A percentile compares a stretch with the other conserved stretches of the same genome.
Evolutionary conservation across 345 rosid genomes (phyloP).

Genomic region (Eucalyptus fibrosa): DNA sequence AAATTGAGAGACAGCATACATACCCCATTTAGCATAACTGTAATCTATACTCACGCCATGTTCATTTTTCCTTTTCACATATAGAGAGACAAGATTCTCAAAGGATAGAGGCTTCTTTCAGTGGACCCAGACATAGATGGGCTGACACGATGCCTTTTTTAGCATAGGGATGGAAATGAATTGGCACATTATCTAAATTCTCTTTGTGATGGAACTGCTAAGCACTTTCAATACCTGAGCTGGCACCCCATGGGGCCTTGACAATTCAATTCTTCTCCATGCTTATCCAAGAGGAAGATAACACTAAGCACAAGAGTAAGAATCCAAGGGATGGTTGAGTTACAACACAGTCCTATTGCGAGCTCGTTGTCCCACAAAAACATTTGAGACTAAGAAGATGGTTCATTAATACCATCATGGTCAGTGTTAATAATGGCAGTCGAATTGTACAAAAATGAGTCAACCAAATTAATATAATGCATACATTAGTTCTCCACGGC

Average conservation of each 20-base stretch:
- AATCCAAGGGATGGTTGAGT: not conserved
- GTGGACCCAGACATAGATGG: not conserved
- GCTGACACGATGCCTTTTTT: not conserved
- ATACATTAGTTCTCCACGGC: not conserved
- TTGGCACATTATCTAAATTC: not conserved
- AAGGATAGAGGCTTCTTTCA: not conserved
- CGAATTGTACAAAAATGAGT: not conserved
- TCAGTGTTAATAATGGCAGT: not conserved
- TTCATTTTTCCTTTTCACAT: not conserved
- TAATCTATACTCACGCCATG: not conserved
- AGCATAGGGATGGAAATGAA: not conserved
- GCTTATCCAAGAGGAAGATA: not conserved
- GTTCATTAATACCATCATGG: not conserved
- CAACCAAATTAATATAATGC: not conserved
- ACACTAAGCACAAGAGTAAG: not conserved
- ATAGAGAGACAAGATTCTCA: not conserved
- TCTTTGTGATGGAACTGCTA: not conserved
- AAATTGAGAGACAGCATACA: not conserved
- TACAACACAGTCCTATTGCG: not conserved
- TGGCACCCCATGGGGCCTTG: not conserved
- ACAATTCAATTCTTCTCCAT: not conserved
- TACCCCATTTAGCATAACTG: not conserved
- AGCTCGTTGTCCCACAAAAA: not conserved
- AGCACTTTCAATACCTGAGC: not conserved
- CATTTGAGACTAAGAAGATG: not conserved